phyloP scores from a whole-genome alignment of 345 rosid genomes.

The Linum trigynum region DNA sequence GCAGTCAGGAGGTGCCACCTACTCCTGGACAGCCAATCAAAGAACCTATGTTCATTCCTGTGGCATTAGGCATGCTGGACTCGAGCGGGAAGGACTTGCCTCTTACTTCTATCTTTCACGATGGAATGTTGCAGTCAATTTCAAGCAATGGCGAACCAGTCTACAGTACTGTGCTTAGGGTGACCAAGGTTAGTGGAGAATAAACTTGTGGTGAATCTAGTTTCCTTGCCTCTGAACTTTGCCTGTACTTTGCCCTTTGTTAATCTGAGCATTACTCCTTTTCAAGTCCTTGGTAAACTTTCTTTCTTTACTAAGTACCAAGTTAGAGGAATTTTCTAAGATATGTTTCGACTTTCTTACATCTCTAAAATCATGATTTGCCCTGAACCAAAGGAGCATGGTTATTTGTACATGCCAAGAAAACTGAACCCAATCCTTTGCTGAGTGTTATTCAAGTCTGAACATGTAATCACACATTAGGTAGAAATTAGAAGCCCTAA shows the following conservation, averaged over 20 bases:
- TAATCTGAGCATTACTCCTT: not conserved
- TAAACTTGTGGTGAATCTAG: conserved; percentile 1
- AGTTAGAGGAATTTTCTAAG: not conserved
- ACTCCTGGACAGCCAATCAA: conserved; percentile 88
- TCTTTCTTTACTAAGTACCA: not conserved
- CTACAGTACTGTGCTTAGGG: conserved; percentile 58
- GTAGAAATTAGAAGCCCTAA: not conserved
- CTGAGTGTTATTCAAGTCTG: not conserved
- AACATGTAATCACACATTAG: not conserved
- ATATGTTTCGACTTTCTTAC: not conserved
- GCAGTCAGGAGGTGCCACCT: conserved; percentile 77
- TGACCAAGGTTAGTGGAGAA: conserved; percentile 55
- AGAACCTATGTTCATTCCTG: conserved; percentile 88
- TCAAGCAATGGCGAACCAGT: conserved; percentile 37
- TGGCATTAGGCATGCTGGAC: conserved; percentile 65
- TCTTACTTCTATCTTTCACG: conserved; percentile 53
- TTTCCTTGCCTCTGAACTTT: not conserved
- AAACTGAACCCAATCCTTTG: not conserved
- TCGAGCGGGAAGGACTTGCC: conserved; percentile 76
- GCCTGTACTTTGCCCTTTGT: conserved; percentile 1
- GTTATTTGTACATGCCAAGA: not conserved
- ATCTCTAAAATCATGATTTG: not conserved
- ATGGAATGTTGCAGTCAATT: conserved; percentile 49
- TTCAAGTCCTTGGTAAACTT: not conserved
- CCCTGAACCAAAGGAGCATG: not conserved